These are phyloP conservation scores for Arabidopsis hybrid DNA, from an alignment of 441 rosid species.

Conservation along the genomic window DNA sequence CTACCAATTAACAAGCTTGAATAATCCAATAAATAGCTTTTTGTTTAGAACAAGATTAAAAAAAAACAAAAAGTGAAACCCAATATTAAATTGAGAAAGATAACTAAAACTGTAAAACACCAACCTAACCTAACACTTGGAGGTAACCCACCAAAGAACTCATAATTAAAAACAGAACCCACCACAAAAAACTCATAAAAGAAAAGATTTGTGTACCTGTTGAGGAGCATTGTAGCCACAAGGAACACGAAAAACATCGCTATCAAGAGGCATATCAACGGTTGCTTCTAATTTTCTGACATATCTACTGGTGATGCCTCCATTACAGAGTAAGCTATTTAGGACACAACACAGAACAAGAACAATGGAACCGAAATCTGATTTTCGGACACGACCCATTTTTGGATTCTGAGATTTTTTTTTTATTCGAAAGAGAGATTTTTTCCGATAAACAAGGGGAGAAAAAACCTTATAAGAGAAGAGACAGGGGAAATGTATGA, in stretches of 20 bases:
- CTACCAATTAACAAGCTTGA: conserved; percentile 22
- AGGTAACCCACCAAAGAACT: not conserved
- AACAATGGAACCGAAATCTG: conserved; percentile 31
- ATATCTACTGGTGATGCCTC: conserved; percentile 74
- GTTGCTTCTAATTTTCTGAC: conserved; percentile 61
- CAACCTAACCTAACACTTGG: no score
- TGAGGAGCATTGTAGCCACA: conserved; percentile 92
- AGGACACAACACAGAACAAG: conserved; percentile 49
- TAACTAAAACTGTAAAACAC: not conserved
- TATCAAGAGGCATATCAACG: conserved; percentile 77
- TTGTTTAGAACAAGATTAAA: not conserved
- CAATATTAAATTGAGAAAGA: conserved; percentile 22
- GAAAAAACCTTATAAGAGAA: not conserved
- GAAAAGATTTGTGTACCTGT: conserved; percentile 57
- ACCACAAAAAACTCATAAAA: conserved; percentile 1
- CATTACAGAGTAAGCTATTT: conserved; percentile 56
- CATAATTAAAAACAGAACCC: conserved; percentile 21
- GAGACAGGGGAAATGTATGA: conserved; percentile 22
- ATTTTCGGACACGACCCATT: conserved; percentile 38
- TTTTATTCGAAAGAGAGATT: not conserved
- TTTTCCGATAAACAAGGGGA: not conserved
- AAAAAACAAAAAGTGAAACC: not conserved
- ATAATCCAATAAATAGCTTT: conserved; percentile 18
- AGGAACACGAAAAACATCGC: conserved; percentile 77
- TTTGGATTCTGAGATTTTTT: not conserved